Base-by-base conservation (phyloP, 2,329 filamentous ascomycete species). In the Graphilbum ipis-grandicollis region DNA sequence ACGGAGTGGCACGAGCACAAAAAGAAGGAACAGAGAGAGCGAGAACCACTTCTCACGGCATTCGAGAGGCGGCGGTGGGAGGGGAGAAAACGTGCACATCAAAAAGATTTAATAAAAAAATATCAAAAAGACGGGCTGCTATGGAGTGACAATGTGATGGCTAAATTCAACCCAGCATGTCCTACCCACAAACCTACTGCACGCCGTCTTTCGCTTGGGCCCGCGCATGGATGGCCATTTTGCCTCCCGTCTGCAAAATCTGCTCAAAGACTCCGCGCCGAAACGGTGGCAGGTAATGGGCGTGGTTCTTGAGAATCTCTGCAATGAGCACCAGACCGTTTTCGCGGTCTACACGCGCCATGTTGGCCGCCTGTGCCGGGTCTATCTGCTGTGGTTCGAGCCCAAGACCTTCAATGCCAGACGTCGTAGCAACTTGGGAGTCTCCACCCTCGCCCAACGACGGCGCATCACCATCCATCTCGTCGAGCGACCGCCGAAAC, bases 261-360 rank as follows among this genome's bases (percentile, higher is more conserved):
- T 58, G 56, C 39, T 63, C 58, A 40, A 75, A 59, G n/a, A 58
- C 48, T 13, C 45, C 50, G 33, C 51, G 50, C 21, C 57, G 56
- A 41, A 54, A 48, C 2, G 56, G 44, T 1, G 60, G 50, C 44
- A 72, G 47, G 7, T 57, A 54, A 1, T 53, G 50, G 0, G 57
- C 54, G 15, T 57, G 55, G 32, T 56, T 58, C 46, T 59, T 61
- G 30, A 73, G 46, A 37, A 78, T 46, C 50, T 75, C 66, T 2
- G 62, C 62, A 4, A 73, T 59, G 39, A 78, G 50, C 1, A 77
- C 67, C 18, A 78, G 52, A 0, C 62, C 69, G 42, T 78, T 78
- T 50, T 76, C 71, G 9, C 70, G 59, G 45, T 77, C 71, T 6
- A 69, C 56, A 41, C 59, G 59, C 2, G 55, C 53, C 56, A 67